Evolutionary conservation across 352 stramenopile species (phyloP).

Genomic region (Phytopythium helicoides): DNA sequence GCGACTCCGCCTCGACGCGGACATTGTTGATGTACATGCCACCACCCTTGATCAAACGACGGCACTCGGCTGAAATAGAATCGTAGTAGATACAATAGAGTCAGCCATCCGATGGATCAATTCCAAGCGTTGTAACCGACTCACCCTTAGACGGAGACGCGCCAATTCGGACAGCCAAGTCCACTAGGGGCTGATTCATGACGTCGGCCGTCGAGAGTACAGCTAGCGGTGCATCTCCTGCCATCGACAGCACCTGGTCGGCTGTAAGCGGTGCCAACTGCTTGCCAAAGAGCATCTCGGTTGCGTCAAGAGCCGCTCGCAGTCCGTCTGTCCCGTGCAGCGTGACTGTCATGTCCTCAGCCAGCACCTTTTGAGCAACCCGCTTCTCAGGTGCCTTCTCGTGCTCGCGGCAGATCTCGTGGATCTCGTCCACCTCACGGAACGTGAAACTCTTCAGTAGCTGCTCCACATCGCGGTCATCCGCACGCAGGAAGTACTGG

Average conservation of each 20-base stretch:
- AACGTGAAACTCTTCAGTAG: conserved; percentile 99
- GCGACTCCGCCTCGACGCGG: conserved; percentile 53
- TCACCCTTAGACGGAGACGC: conserved; percentile 90
- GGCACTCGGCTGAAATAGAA: conserved; percentile 81
- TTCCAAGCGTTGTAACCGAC: not conserved
- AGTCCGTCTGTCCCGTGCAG: conserved; percentile 92
- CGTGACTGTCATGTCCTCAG: conserved; percentile 87
- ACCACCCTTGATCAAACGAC: conserved; percentile 94
- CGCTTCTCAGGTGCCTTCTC: conserved; percentile 78
- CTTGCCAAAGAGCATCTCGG: conserved; percentile 70
- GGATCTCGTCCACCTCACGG: conserved; percentile 92
- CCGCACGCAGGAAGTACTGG: conserved; percentile 89
- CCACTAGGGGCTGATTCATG: conserved; percentile 79
- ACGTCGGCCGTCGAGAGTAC: conserved; percentile 43
- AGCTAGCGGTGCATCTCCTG: conserved; percentile 56
- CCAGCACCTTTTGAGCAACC: conserved; percentile 62
- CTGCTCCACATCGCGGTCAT: conserved; percentile 92
- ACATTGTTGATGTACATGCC: conserved; percentile 94
- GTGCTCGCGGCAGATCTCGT: conserved; percentile 81
- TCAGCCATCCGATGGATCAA: not conserved
- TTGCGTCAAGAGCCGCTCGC: conserved; percentile 52
- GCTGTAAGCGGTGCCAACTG: conserved; percentile 52
- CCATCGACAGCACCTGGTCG: conserved; percentile 66
- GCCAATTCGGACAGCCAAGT: conserved; percentile 90
- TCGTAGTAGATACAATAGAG: not conserved